Evolutionary conservation across 2,329 filamentous ascomycete species (phyloP), one percentile per base, ranked within the genome.

Genomic region (Colletotrichum destructivum): DNA sequence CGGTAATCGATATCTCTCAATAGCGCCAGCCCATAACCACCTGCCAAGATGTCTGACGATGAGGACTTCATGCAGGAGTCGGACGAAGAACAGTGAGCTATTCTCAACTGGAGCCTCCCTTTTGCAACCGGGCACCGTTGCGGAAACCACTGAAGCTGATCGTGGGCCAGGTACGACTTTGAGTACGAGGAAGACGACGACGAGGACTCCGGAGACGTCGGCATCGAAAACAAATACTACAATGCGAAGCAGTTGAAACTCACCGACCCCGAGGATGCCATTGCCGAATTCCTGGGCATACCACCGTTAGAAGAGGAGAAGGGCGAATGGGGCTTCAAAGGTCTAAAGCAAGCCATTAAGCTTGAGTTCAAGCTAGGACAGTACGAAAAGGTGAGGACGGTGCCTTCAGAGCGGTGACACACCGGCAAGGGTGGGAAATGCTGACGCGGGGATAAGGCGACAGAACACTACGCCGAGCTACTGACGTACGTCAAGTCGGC

Each of bases 211-310:
- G 95, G 92, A 69, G 94, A 98, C 81, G 93, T 98, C 77, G 95
- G 96, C 76, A 97, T 98, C 81, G 96, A 99, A 82, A 99, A 99
- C 87, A 98, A 98, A 85, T 99, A 99, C 87, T 99, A 98, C 88
- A 98, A 98, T 83, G 96, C 96, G 54, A 99, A 99, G 84, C 96
- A 98, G 84, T 91, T 97, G 80, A 99, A 98, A 86, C 87, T 88
- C 54, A 92, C 92, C 74, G 94, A 95, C 69, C 95, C 96, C 0
- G 90, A 96, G 78, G 94, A 94, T 76, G 96, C 96, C 2, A 93
- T 99, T 67, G 90, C 92, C 46, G 96, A 98, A 81, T 99, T 99
- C 78, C 85, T 98, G n/a, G 93, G 91, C 42, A 92, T 99, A 74
- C 95, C 94, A 6, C 87, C 89, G 16, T 82, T 98, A 56, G 96